Evolutionary conservation across 768 basidiomycete genomes (phyloP).

Genomic region (Suillus subalutaceus): DNA sequence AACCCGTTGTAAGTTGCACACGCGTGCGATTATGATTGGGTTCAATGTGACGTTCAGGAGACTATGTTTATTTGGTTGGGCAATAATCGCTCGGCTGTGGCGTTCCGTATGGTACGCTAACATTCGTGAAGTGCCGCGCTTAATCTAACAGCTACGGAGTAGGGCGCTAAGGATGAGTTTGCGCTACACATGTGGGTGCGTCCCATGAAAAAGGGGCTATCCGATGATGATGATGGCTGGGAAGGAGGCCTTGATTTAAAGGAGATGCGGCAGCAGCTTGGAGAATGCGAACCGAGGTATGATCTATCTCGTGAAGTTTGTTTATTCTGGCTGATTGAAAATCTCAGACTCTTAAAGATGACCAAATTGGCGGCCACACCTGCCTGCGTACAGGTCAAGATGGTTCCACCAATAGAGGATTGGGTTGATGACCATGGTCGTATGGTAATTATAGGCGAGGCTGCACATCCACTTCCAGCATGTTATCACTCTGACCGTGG

Average conservation of each 20-base stretch:
- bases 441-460: constrained; percentile 58
- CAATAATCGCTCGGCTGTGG: constrained; percentile 23
- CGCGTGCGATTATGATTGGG: neutral
- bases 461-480: constrained; percentile 58
- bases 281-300: constrained; percentile 42
- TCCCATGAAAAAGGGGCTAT: constrained; percentile 32
- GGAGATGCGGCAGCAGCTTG: constrained; percentile 34
- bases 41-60: constrained; percentile 12
- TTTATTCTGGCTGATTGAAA: neutral
- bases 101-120: constrained; percentile 25
- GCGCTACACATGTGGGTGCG: constrained; percentile 32
- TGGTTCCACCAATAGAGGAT: constrained; percentile 44
- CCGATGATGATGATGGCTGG: constrained; percentile 38
- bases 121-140: neutral
- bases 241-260: constrained; percentile 34
- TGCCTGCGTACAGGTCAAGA: constrained; percentile 40
- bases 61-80: constrained; percentile 22
- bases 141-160: constrained; percentile 11
- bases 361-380: constrained; percentile 37
- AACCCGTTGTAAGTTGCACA: constrained; percentile 23
- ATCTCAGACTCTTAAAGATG: constrained; percentile 38
- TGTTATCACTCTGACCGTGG: constrained; percentile 10
- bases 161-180: constrained; percentile 44
- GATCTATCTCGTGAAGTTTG: constrained; percentile 4
- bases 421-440: constrained; percentile 52